A percentile compares a stretch with the other conserved stretches of the same genome.
Conservation (phyloP, 163 green algal genomes). For the Chlorella variabilis region DNA sequence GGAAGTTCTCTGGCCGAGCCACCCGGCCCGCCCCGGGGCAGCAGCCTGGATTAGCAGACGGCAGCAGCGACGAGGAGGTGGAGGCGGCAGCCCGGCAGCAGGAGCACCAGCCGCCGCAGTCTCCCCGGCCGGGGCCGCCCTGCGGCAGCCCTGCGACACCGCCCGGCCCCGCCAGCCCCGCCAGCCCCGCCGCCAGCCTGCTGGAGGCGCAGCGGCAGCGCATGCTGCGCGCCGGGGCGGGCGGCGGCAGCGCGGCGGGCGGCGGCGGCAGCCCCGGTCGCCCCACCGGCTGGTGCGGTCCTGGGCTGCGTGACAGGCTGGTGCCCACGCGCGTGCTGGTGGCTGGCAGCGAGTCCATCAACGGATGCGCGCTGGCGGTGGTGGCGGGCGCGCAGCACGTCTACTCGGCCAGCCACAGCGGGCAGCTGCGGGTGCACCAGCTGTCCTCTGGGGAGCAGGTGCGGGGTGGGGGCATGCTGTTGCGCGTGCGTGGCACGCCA, state of each 20-base stretch:
- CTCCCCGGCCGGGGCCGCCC: no score
- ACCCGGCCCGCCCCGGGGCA: not conserved
- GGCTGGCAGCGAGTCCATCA: slow-evolving; percentile 27
- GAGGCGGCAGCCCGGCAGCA: not conserved
- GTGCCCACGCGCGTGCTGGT: not conserved
- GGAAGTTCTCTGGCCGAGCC: slow-evolving; percentile 13
- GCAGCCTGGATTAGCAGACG: not conserved
- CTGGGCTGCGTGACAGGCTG: slow-evolving; percentile 43
- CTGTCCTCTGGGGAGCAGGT: slow-evolving; percentile 47
- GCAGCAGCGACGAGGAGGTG: slow-evolving; percentile 10
- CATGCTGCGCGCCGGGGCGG: slow-evolving; percentile 2
- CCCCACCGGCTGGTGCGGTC: slow-evolving; percentile 24
- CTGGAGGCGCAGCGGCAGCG: slow-evolving; percentile 31
- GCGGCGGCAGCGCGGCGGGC: not conserved
- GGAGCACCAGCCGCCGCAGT: not conserved
- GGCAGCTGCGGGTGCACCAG: slow-evolving; percentile 63
- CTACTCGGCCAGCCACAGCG: slow-evolving; percentile 48
- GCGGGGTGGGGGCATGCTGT: slow-evolving; percentile 36
- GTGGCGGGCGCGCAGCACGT: slow-evolving; percentile 19
- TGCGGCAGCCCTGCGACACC: no score
- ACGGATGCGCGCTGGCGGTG: slow-evolving; percentile 3
- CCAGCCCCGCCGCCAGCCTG: not conserved
- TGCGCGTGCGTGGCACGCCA: not conserved
- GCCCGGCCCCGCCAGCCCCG: no score
- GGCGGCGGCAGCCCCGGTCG: not conserved